phyloP scores from a whole-genome alignment of 2,329 filamentous ascomycete genomes.

The Colletotrichum sp. region DNA sequence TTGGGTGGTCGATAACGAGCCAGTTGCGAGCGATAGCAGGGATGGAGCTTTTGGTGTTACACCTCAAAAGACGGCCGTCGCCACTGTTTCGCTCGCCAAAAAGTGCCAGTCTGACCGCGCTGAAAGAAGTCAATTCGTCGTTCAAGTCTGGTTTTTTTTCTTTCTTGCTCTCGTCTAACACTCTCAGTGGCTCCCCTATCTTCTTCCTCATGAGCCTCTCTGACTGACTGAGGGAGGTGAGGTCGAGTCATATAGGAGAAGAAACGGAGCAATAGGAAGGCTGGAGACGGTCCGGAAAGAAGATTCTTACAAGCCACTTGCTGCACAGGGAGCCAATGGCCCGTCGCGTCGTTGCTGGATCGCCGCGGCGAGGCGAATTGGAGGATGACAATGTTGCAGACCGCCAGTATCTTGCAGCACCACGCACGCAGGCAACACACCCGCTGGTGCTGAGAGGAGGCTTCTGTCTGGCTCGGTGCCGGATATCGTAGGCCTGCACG shows the following conservation, averaged over 20 bases:
- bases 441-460: neutral
- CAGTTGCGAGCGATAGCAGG: slow-evolving; percentile 14
- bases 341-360: slow-evolving; percentile 5
- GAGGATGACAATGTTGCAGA: slow-evolving; percentile 15
- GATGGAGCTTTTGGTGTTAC: slow-evolving; percentile 10
- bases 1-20: neutral
- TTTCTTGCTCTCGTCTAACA: neutral
- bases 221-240: neutral
- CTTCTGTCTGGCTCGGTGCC: neutral
- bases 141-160: neutral
- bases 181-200: neutral
- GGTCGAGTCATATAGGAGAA: neutral
- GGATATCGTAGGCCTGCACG: neutral
- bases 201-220: neutral
- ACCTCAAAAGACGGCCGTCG: neutral
- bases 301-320: slow-evolving; percentile 14
- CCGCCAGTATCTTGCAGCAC: slow-evolving; percentile 17
- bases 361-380: slow-evolving; percentile 10
- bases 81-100: neutral
- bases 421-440: neutral
- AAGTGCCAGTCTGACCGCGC: neutral
- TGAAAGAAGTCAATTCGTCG: neutral
- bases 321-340: slow-evolving; percentile 15
- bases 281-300: neutral
- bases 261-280: slow-evolving; percentile 7